Base-by-base conservation (phyloP, 805 yeast genomes). In the Saccharomycopsis sp. region DNA sequence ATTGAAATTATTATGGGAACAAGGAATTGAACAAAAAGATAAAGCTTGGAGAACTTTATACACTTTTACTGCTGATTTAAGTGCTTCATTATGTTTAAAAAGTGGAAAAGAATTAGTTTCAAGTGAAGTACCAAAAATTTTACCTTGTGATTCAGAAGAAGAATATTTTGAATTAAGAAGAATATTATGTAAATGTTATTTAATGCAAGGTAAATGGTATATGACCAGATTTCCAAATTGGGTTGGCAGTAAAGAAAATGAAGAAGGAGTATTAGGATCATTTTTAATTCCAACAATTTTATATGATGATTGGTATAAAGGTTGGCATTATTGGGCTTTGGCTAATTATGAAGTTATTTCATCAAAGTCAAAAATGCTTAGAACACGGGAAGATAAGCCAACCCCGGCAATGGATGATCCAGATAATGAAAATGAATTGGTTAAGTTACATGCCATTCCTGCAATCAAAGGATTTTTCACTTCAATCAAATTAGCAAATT, bases 321-420 rank as follows among this genome's bases (percentile, higher is more conserved):
- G 97, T 14, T 94, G 98, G 98, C 99, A 92, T 57, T 89, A 87
- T 55, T 92, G 99, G 99, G 98, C 98, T 0, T 66, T 94, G 54
- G 96, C 97, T 1, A 92, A 94, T 59, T 92, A 88, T 56, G 96
- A 92, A 56, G 97, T 89, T 1, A 81, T 89, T 17, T 81, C 95
- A 0, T 66, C 80, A 21, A 62, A 69, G 21, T 60, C 67, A 1
- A 54, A 65, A 28, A 45, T 56, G 46, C 27, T 53, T 56, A 61
- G 28, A 58, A 17, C 52, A 13, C 54, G 50, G 10, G 51, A 57
- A 52, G 62, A 56, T 28, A 63, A 55, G 19, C 35, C 25, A 17
- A 40, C 40, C 1, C 38, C 38, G 14, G 29, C 18, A 9, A n/a
- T n/a, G n/a, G n/a, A n/a, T n/a, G n/a, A n/a, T n/a, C n/a, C n/a